Conservation (phyloP, 305 asterid species). For the Rubia tinctorum region DNA sequence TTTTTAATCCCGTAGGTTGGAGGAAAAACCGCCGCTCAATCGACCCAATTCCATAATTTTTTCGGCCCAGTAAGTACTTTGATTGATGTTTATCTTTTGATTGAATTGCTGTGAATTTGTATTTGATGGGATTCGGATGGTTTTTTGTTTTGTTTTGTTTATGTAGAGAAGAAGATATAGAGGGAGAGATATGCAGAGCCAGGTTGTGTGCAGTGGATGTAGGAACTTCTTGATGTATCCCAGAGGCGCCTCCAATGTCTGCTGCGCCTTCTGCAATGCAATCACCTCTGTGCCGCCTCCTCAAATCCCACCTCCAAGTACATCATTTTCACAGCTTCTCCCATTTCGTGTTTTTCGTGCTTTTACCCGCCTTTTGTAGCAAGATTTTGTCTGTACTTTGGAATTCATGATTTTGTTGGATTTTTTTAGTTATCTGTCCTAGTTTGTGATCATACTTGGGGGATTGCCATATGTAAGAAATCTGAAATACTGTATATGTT, state of each 20-base stretch:
- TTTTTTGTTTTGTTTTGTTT: background rate
- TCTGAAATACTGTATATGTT: background rate
- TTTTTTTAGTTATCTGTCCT: background rate
- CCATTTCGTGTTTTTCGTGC: background rate
- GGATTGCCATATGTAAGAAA: background rate
- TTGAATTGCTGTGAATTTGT: conserved; percentile 26
- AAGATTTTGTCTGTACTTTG: background rate
- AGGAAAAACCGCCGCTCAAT: background rate
- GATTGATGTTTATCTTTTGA: background rate
- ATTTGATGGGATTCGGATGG: background rate
- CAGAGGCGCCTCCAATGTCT: conserved; percentile 79
- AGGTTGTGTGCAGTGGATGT: conserved; percentile 81
- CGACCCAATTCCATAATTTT: background rate
- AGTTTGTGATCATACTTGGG: background rate
- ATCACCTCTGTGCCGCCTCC: conserved; percentile 61
- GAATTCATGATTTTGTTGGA: background rate
- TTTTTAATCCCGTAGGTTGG: background rate
- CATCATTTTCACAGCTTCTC: background rate
- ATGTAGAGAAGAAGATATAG: background rate
- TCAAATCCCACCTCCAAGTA: conserved; percentile 21
- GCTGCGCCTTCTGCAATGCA: conserved; percentile 78
- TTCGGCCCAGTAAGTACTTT: background rate
- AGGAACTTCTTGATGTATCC: conserved; percentile 81
- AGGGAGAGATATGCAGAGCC: conserved; percentile 59
- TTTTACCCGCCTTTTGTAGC: background rate